phyloP scores from a whole-genome alignment of 2,329 filamentous ascomycete species.

The Epichloe sp. region DNA sequence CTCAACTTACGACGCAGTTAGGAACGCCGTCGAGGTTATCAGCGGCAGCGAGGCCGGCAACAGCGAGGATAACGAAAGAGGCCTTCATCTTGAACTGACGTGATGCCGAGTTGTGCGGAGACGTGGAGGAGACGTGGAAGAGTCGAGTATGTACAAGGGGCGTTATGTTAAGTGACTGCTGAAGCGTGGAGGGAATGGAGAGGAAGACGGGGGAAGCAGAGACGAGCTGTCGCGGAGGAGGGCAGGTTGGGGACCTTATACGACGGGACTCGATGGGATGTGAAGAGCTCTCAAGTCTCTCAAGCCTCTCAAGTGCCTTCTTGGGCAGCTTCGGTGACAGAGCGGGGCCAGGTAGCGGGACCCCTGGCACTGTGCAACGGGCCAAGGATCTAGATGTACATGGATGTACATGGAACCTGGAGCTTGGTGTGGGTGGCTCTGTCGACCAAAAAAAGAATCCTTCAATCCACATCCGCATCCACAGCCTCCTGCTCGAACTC shows the following conservation, averaged over 20 bases:
- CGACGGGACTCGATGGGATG: neutral
- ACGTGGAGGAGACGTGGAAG: neutral
- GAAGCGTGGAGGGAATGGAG: neutral
- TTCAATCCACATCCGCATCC: no score
- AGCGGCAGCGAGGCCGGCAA: slow-evolving; percentile 23
- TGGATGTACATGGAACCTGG: neutral
- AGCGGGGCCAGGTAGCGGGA: neutral
- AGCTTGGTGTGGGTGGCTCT: no score
- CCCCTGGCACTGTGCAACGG: neutral
- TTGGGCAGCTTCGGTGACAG: neutral
- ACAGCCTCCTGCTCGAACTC: no score
- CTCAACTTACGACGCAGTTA: slow-evolving; percentile 26
- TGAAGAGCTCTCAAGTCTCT: neutral
- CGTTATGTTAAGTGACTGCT: neutral
- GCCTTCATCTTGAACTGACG: slow-evolving; percentile 26
- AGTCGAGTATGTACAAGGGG: slow-evolving; percentile 1
- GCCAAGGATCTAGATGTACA: neutral
- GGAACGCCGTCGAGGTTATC: slow-evolving; percentile 24
- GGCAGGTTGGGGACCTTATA: slow-evolving; percentile 4
- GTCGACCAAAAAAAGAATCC: no score
- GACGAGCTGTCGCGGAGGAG: neutral
- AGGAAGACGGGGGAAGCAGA: neutral
- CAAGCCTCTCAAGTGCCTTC: neutral
- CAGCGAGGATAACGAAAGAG: slow-evolving; percentile 19
- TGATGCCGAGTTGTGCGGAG: neutral